phyloP scores from a whole-genome alignment of 495 filamentous ascomycete species.

The Podospora pseudoanserina region DNA sequence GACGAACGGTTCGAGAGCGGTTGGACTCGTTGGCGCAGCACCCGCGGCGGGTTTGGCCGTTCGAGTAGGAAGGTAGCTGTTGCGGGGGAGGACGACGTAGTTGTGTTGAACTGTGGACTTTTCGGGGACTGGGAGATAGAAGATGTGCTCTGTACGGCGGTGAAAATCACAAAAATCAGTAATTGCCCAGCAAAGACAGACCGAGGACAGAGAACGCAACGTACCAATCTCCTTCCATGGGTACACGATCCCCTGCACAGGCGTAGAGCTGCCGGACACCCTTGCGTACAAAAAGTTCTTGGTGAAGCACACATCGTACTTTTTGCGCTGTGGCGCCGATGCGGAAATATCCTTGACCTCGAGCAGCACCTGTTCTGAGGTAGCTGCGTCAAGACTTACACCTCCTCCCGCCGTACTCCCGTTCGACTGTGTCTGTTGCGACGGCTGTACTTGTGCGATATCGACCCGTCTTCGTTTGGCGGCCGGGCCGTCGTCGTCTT shows the following conservation, averaged over 20 bases:
- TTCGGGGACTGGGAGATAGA: constrained; percentile 85
- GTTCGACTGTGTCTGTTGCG: constrained; percentile 24
- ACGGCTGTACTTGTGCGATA: constrained; percentile 24
- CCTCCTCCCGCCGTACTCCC: neutral
- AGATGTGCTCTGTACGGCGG: constrained; percentile 58
- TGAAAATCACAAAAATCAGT: neutral
- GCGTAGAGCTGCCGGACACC: constrained; percentile 57
- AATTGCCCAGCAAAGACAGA: neutral
- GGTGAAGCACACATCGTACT: constrained; percentile 76
- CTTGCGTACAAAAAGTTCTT: constrained; percentile 63
- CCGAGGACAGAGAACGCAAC: constrained; percentile 26
- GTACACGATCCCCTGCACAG: constrained; percentile 65
- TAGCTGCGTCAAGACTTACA: constrained; percentile 32
- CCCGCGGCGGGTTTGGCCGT: constrained; percentile 27
- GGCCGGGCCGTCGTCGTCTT: constrained; percentile 35
- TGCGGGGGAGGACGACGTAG: constrained; percentile 80
- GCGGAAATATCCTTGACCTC: constrained; percentile 72
- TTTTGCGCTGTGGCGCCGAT: constrained; percentile 84
- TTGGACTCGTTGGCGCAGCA: constrained; percentile 25
- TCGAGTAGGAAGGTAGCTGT: constrained; percentile 44
- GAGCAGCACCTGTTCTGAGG: constrained; percentile 48
- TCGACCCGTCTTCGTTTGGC: constrained; percentile 51
- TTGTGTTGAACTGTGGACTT: constrained; percentile 85
- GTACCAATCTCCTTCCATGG: constrained; percentile 71
- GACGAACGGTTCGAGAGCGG: constrained; percentile 64